Conservation (phyloP, 2,329 filamentous ascomycete species). For the Phyllosticta citrichinensis region DNA sequence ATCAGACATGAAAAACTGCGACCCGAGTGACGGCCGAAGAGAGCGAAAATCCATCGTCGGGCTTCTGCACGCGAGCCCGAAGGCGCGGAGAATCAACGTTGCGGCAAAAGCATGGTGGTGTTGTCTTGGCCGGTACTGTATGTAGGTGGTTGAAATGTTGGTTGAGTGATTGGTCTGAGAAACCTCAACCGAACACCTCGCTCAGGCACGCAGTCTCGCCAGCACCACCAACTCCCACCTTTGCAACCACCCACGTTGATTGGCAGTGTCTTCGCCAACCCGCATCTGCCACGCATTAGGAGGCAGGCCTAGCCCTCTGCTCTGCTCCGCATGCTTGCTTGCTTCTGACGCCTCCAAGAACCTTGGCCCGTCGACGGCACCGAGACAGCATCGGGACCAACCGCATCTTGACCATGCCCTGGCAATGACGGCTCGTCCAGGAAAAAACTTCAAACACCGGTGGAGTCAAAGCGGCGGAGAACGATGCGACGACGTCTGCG, state of each 20-base stretch:
- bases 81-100: not conserved
- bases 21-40: not conserved
- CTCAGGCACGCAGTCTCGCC: not conserved
- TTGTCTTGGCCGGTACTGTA: too few species aligned
- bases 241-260: not conserved
- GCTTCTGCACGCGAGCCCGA: not conserved
- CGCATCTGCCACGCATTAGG: not conserved
- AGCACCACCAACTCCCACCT: not conserved
- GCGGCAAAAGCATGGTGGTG: not conserved
- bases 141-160: not conserved
- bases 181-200: not conserved
- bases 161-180: not conserved
- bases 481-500: not conserved
- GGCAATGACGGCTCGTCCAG: not conserved
- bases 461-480: not conserved
- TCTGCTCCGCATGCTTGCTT: not conserved
- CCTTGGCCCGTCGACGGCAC: not conserved
- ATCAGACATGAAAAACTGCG: not conserved
- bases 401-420: not conserved
- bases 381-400: not conserved
- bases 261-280: not conserved
- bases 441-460: not conserved
- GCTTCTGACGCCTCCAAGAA: not conserved
- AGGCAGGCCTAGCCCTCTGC: not conserved
- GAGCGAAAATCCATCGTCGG: not conserved